These are phyloP conservation scores for Claviceps capensis DNA, from an alignment of 2,329 filamentous ascomycete genomes.

Conservation along the genomic window DNA sequence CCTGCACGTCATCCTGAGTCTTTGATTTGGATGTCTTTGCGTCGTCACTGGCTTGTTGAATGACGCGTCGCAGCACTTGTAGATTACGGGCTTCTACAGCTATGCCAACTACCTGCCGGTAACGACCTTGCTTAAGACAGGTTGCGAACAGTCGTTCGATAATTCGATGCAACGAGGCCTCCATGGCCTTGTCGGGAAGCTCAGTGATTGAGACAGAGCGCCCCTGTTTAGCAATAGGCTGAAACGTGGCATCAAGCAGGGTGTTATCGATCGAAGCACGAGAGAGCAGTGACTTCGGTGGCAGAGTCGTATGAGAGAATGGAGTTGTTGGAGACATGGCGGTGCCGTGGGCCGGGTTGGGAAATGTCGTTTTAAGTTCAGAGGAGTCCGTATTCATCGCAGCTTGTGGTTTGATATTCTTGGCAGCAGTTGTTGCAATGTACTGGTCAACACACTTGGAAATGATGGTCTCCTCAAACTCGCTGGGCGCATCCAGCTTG, in stretches of 20 bases:
- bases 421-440: constrained; percentile 56
- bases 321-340: constrained; percentile 82
- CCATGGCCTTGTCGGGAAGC: constrained; percentile 54
- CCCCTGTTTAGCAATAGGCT: constrained; percentile 37
- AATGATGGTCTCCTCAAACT: constrained; percentile 98
- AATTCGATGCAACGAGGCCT: constrained; percentile 66
- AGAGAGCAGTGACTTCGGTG: constrained; percentile 90
- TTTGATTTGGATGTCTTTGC: constrained; percentile 56
- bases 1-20: constrained; percentile 31
- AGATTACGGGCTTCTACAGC: constrained; percentile 90
- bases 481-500: constrained; percentile 77
- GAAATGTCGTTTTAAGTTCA: constrained; percentile 71
- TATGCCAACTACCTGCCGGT: constrained; percentile 92
- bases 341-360: constrained; percentile 51
- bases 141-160: constrained; percentile 85
- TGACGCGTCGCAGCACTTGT: constrained; percentile 72
- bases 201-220: constrained; percentile 50
- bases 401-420: constrained; percentile 31
- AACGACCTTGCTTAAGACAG: constrained; percentile 74
- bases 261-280: constrained; percentile 57
- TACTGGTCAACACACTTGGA: constrained; percentile 98
- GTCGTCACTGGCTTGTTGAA: constrained; percentile 77
- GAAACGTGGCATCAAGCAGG: constrained; percentile 44
- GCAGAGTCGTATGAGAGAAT: constrained; percentile 85
- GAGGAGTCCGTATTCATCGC: constrained; percentile 38